phyloP scores from a whole-genome alignment of 768 basidiomycete species.

The Cyathus striatus region DNA sequence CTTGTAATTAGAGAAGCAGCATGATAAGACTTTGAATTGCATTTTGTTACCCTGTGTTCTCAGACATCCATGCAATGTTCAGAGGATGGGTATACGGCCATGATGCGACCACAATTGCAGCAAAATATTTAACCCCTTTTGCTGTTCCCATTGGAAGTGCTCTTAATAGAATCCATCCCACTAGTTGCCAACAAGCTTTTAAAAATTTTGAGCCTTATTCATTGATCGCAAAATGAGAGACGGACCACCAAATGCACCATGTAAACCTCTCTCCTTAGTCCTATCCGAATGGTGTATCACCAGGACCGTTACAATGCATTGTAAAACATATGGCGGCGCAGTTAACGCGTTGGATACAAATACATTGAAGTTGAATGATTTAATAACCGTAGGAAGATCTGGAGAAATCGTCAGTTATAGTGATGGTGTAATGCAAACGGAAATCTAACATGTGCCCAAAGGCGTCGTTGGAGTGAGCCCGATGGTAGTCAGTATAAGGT shows the following conservation, averaged over 20 bases:
- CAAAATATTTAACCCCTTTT: constrained; percentile 26
- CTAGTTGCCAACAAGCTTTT: constrained; percentile 29
- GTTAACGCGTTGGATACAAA: constrained; percentile 31
- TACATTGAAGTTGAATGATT: constrained; percentile 29
- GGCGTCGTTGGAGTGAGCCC: constrained; percentile 31
- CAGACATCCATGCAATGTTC: constrained; percentile 35
- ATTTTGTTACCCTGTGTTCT: constrained; percentile 25
- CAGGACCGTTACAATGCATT: constrained; percentile 25
- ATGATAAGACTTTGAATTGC: neutral
- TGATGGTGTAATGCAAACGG: neutral
- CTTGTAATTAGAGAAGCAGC: neutral
- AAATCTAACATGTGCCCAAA: constrained; percentile 25
- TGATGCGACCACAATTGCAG: constrained; percentile 26
- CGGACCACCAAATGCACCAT: constrained; percentile 27
- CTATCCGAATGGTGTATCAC: constrained; percentile 26
- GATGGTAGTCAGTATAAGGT: constrained; percentile 27
- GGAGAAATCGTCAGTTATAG: neutral
- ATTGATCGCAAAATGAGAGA: no score
- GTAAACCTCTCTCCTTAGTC: constrained; percentile 26
- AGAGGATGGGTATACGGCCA: constrained; percentile 34
- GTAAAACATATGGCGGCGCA: constrained; percentile 30
- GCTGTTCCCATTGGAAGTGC: constrained; percentile 20
- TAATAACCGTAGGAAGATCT: constrained; percentile 36
- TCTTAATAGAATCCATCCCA: constrained; percentile 30
- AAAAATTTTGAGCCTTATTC: neutral